Evolutionary conservation across 1,139 yeast species (phyloP), one percentile per base, ranked within the genome.

Genomic region (Kodamaea sp.): DNA sequence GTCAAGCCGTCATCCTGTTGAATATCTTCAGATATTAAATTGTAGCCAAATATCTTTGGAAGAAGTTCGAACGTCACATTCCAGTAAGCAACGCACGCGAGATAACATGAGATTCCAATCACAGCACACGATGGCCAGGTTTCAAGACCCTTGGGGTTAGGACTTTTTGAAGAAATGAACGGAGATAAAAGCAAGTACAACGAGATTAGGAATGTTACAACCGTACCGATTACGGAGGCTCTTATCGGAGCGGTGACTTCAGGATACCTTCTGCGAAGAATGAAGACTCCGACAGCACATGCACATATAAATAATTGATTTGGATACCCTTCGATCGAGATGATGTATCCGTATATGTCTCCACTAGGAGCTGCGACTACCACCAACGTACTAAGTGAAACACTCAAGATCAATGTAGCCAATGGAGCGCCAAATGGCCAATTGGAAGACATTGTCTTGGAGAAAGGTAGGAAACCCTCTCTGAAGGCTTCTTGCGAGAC

Each of bases 251-350:
- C 73, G 15, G 43, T 55, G 10, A 69, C 53, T 9, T 63, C 66
- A 1, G 78, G 79, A 40, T 72, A 67, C 31, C 72, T 58, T 29
- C 46, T 60, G 34, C 83, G 61, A 21, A 76, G 55, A 8, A 78
- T 61, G 36, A 78, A 73, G 1, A 79, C 48, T 0, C 85, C 86
- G 15, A 74, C 35, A 0, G 81, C 77, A 4, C 70, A 65, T 7
- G 76, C 59, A 0, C 70, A 59, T 16, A 76, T 56, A 39, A 77
- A 74, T 4, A 78, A 44, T 44, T 76, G 80, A 24, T 61, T 65
- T 13, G 92, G 90, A 50, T 83, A 84, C 2, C 90, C 83, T 51
- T 83, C 86, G 49, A 84, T 63, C 43, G 86, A 80, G 47, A 84
- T 67, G 48, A 86, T 78, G 51, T 84, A 83, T 50, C 81, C 80